These are phyloP conservation scores for Candida koratica DNA, from an alignment of 805 yeast species.

Conservation along the genomic window DNA sequence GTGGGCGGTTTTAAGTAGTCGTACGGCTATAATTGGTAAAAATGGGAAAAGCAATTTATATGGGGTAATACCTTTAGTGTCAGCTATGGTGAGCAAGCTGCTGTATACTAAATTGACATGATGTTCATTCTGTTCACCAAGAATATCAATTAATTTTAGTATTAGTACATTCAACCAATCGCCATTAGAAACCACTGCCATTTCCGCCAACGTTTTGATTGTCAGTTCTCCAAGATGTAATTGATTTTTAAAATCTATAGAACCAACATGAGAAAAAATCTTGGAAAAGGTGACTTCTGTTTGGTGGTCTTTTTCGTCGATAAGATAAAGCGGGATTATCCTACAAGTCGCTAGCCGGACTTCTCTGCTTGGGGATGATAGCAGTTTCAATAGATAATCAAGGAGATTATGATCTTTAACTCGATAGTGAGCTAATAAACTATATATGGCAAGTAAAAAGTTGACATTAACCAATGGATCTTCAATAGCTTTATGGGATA, in stretches of 20 bases:
- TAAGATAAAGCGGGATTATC: conserved; percentile 50
- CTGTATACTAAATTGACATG: conserved; percentile 67
- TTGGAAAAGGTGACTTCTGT: conserved; percentile 39
- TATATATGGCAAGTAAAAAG: conserved; percentile 45
- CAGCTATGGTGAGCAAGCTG: conserved; percentile 56
- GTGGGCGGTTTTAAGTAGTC: conserved; percentile 55
- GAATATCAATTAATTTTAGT: conserved; percentile 58
- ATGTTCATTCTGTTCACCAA: conserved; percentile 63
- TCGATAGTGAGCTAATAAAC: conserved; percentile 49
- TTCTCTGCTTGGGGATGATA: conserved; percentile 45
- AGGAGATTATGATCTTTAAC: conserved; percentile 16
- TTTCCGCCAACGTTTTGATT: conserved; percentile 57
- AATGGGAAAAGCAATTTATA: conserved; percentile 80
- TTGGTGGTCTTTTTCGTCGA: conserved; percentile 34
- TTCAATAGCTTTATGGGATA: neutral
- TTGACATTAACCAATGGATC: conserved; percentile 35
- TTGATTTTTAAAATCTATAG: conserved; percentile 32
- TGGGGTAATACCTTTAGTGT: conserved; percentile 55
- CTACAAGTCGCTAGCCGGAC: conserved; percentile 51
- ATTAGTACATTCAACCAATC: conserved; percentile 65
- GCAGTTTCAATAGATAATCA: conserved; percentile 24
- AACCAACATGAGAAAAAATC: conserved; percentile 38
- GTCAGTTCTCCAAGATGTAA: conserved; percentile 54
- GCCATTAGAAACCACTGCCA: conserved; percentile 60
- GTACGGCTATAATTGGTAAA: conserved; percentile 65